These are phyloP conservation scores for Leccinellum rugosiceps DNA, from an alignment of 768 basidiomycete genomes.

Conservation along the genomic window DNA sequence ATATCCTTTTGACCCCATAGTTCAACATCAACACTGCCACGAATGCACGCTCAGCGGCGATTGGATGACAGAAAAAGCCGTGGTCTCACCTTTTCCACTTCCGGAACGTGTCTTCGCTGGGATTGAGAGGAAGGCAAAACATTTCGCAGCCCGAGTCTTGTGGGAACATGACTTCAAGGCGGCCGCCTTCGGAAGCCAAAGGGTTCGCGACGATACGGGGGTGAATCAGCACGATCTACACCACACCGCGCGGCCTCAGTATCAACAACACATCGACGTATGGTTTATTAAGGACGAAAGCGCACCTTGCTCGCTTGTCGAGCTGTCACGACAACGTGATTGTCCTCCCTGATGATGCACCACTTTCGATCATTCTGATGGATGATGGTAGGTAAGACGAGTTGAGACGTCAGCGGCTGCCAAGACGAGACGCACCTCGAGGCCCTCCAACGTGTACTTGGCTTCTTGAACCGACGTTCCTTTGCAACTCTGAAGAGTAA, in stretches of 20 bases:
- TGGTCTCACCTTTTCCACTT: conserved; percentile 61
- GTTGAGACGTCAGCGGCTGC: not conserved
- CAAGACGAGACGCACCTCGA: conserved; percentile 49
- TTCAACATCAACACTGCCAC: conserved; percentile 48
- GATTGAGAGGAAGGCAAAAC: conserved; percentile 59
- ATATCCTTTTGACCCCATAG: conserved; percentile 48
- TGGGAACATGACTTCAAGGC: conserved; percentile 58
- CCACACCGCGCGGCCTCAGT: not conserved
- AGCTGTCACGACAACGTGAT: conserved; percentile 60
- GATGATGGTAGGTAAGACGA: not conserved
- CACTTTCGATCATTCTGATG: conserved; percentile 69
- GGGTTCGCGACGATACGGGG: conserved; percentile 51
- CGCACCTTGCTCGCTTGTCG: conserved; percentile 58
- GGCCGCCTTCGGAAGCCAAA: conserved; percentile 43
- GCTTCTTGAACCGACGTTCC: conserved; percentile 58
- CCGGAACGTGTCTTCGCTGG: conserved; percentile 44
- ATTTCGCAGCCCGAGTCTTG: conserved; percentile 51
- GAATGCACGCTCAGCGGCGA: not conserved
- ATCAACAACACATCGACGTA: not conserved
- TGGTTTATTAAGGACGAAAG: not conserved
- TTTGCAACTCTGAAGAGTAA: conserved; percentile 59
- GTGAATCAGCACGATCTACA: conserved; percentile 64
- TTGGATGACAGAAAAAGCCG: not conserved
- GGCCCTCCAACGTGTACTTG: conserved; percentile 56
- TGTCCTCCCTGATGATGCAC: conserved; percentile 60